Percentiles rank a stretch among this genome's conserved stretches.
These are phyloP conservation scores for Aspergillus tamarii DNA, from an alignment of 2,329 filamentous ascomycete genomes.

Conservation along the genomic window DNA sequence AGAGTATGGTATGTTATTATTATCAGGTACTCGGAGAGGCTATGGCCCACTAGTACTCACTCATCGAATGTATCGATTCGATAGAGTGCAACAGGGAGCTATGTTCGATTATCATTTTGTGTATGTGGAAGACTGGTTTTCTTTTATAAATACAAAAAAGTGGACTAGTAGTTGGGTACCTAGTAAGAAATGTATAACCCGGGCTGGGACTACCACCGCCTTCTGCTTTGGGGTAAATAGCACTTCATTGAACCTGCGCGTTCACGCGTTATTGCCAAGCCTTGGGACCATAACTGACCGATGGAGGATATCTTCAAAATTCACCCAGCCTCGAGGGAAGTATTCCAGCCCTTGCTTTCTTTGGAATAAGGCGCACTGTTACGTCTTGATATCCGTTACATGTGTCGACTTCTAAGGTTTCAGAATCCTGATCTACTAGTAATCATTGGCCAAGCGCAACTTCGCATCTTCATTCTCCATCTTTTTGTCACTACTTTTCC, in stretches of 20 bases:
- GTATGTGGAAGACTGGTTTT: background rate
- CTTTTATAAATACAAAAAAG: no score
- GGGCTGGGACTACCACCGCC: slow-evolving; percentile 2
- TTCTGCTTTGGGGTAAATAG: slow-evolving; percentile 10
- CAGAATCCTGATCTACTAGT: background rate
- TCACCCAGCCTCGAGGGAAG: background rate
- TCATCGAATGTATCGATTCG: background rate
- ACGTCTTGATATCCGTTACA: background rate
- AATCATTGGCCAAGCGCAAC: background rate
- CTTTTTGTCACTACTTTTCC: background rate
- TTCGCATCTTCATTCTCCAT: background rate
- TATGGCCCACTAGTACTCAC: background rate
- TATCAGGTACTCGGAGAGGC: background rate
- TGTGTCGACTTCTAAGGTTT: background rate
- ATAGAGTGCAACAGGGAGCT: background rate
- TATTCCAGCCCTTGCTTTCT: background rate
- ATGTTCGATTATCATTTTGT: background rate
- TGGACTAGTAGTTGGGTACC: no score
- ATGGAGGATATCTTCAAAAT: background rate
- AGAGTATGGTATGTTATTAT: background rate
- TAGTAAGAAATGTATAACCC: no score
- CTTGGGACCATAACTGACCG: background rate
- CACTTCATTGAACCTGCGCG: background rate
- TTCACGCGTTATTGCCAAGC: slow-evolving; percentile 5
- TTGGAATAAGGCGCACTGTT: background rate